Conservation (phyloP, 78 protist species). For the Dictyostelium brefeldianum region DNA sequence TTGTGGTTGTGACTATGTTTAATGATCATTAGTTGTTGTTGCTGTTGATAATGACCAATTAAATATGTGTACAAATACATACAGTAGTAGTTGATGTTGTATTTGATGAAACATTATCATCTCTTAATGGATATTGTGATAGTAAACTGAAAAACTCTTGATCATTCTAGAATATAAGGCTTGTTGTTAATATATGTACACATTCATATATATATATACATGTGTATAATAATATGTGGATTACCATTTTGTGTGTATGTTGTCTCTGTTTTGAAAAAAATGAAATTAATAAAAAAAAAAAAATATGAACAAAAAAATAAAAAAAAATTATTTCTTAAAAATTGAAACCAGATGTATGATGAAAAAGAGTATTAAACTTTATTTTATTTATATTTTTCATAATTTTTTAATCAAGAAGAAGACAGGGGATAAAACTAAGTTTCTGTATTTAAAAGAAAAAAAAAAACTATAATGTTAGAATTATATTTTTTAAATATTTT, state of each 20-base stretch:
- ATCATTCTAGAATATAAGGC: not conserved
- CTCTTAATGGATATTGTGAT: constrained; percentile 2
- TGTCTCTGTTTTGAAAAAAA: not conserved
- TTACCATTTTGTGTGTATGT: not conserved
- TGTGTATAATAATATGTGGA: not conserved
- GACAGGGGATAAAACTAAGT: not conserved
- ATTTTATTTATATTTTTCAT: not conserved
- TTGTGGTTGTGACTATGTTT: not conserved
- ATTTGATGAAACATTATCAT: not conserved
- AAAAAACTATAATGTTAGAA: too few species aligned
- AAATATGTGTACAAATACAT: not conserved
- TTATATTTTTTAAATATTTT: too few species aligned
- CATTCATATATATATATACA: not conserved
- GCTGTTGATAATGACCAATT: not conserved
- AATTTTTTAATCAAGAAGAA: not conserved
- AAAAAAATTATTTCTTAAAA: too few species aligned
- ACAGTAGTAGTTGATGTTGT: not conserved
- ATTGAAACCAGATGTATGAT: too few species aligned
- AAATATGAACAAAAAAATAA: too few species aligned
- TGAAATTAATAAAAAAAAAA: not conserved
- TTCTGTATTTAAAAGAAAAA: not conserved
- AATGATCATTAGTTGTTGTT: not conserved
- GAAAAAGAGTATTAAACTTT: too few species aligned
- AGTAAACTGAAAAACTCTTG: not conserved
- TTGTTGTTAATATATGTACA: not conserved